Evolutionary conservation across 306 rosid species (phyloP).

Genomic region (Trifolium subterraneum): DNA sequence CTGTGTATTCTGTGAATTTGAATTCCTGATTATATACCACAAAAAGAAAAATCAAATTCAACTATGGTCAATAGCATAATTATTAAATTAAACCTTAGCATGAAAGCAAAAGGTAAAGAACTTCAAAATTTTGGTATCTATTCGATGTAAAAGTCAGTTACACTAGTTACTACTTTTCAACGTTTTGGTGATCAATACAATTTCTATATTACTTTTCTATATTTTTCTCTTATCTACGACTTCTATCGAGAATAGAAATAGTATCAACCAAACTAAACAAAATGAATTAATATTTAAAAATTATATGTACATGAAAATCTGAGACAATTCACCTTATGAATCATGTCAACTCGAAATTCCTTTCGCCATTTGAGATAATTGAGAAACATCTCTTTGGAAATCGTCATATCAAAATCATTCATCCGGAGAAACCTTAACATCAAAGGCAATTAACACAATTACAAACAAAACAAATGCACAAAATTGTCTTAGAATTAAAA

Average conservation of each 20-base stretch:
- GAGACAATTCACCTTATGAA: slow-evolving; percentile 60
- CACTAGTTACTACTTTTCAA: no score
- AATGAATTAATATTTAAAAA: no score
- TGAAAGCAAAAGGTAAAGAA: neutral
- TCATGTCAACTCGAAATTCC: slow-evolving; percentile 65
- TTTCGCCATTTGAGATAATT: slow-evolving; percentile 86
- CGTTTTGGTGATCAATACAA: no score
- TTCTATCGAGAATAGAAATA: no score
- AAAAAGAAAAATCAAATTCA: neutral
- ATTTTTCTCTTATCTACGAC: no score
- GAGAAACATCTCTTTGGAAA: slow-evolving; percentile 71
- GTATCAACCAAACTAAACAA: neutral
- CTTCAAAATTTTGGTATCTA: neutral
- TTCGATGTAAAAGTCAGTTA: no score
- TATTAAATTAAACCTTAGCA: neutral
- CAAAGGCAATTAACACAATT: neutral
- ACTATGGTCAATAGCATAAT: neutral
- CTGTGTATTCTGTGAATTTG: slow-evolving; percentile 67
- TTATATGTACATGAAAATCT: neutral
- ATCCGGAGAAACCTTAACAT: slow-evolving; percentile 75
- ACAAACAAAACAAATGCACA: no score
- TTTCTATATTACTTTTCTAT: no score
- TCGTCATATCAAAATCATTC: slow-evolving; percentile 77
- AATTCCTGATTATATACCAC: slow-evolving; percentile 65
- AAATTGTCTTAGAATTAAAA: no score